Evolutionary conservation across 1,284 basidiomycete species (phyloP), one percentile per base, ranked within the genome.

Genomic region (Boletus smithii): DNA sequence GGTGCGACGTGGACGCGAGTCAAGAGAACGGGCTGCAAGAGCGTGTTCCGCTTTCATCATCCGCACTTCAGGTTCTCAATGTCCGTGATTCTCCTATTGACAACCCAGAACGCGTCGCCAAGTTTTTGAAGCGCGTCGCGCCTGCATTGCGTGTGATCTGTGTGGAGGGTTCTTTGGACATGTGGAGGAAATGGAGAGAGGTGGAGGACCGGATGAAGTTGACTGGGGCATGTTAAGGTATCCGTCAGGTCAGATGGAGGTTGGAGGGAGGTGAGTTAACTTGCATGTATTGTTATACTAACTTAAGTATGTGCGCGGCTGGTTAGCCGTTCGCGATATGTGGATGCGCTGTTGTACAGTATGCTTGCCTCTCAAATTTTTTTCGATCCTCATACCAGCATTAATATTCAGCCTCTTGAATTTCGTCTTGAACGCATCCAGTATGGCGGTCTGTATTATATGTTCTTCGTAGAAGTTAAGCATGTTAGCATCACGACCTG

Each of bases 131-230:
- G 32, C 51, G 34, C 4, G 38, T 60, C 14, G 55, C 65, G 1
- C 61, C 61, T 3, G 49, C 46, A 2, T 45, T 67, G 45, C 62
- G 57, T 8, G 51, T 52, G 3, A 62, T 62, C 8, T 53, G 50
- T 22, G 61, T 67, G 8, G 61, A 62, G 13, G 61, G 61, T 3
- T 49, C 57, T 22, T 35, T 63, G 47, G 65, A 62, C 17, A 55
- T 58, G 39, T 66, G 59, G 63, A 53, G 39, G 16, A 67, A 49
- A 16, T 62, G 61, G 61, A 49, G 60, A 31, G 63, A 64, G 8
- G 61, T 62, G 26, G 65, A 62, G 31, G 49, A 61, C 22, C 46
- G 48, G 29, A 65, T 65, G 53, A 61, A 50, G 31, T 35, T 51
- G 46, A 32, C 27, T 2, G 50, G 37, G 18, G 18, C 45, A 11